Evolutionary conservation across 1,284 basidiomycete genomes (phyloP).

Genomic region (Macrocystidia cucumis): DNA sequence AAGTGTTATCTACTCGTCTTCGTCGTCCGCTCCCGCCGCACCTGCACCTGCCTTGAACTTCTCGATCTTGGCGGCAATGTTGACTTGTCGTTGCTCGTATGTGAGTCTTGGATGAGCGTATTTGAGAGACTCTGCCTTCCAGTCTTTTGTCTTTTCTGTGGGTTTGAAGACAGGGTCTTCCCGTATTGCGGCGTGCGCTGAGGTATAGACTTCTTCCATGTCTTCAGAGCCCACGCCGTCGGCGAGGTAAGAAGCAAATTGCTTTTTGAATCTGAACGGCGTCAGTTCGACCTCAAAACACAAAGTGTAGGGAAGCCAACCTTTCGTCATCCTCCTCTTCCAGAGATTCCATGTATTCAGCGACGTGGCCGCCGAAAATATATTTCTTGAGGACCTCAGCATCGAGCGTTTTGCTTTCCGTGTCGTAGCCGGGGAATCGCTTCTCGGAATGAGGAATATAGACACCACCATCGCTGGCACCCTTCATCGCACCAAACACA

Average conservation of each 20-base stretch:
- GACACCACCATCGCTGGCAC: conserved; percentile 97
- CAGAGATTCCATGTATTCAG: conserved; percentile 99
- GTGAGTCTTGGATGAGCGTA: conserved; percentile 71
- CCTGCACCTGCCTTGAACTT: conserved; percentile 69
- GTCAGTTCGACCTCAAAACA: conserved; percentile 1
- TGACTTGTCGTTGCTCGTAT: conserved; percentile 68
- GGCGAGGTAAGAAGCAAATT: conserved; percentile 92
- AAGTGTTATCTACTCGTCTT: conserved; percentile 56
- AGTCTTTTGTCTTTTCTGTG: conserved; percentile 89
- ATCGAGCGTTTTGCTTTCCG: conserved; percentile 91
- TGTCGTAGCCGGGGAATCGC: conserved; percentile 98
- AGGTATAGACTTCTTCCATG: conserved; percentile 93
- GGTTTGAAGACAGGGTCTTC: conserved; percentile 91
- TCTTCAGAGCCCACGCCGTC: conserved; percentile 96
- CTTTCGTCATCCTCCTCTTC: conserved; percentile 99
- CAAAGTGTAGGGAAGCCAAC: conserved; percentile 25
- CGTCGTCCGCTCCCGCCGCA: conserved; percentile 46
- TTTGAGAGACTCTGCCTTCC: conserved; percentile 84
- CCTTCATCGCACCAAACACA: conserved; percentile 99
- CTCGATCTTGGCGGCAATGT: conserved; percentile 79
- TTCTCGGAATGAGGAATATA: conserved; percentile 98
- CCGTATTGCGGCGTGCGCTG: conserved; percentile 90
- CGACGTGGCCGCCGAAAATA: conserved; percentile 96
- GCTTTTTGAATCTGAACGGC: conserved; percentile 87
- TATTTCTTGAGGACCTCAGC: conserved; percentile 96